phyloP scores from a whole-genome alignment of 1,284 basidiomycete genomes.

The Xanthoconium separans region DNA sequence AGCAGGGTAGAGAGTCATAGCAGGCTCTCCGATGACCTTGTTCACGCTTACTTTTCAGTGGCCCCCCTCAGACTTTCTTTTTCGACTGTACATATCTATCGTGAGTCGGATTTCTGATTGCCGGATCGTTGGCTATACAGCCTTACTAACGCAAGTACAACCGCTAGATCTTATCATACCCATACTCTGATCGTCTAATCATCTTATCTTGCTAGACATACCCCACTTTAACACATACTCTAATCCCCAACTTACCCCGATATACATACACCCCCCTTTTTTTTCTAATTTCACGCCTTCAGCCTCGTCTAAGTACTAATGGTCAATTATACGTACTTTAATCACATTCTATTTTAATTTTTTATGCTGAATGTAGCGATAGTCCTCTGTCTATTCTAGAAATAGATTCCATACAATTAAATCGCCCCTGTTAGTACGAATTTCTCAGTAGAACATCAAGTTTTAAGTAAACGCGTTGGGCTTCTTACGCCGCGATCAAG shows the following conservation, averaged over 20 bases:
- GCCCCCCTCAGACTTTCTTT: not conserved
- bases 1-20: not conserved
- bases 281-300: not conserved
- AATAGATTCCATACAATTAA: slow-evolving; percentile 4
- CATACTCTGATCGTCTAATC: not conserved
- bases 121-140: not conserved
- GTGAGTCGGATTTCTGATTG: slow-evolving; percentile 3
- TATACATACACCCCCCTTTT: not conserved
- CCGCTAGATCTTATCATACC: slow-evolving; percentile 4
- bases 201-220: not conserved
- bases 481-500: not conserved
- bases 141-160: not conserved
- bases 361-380: slow-evolving; percentile 24
- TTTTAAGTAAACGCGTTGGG: not conserved
- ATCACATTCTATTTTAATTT: not conserved
- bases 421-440: not conserved
- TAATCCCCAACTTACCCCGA: not conserved
- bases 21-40: not conserved
- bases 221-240: not conserved
- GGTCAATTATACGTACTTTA: not conserved
- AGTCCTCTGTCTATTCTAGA: slow-evolving; percentile 7
- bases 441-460: not conserved
- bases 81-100: not conserved
- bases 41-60: not conserved
- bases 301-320: not conserved